These are phyloP conservation scores for Forsythia suspensa DNA, from an alignment of 257 asterid species.

Conservation along the genomic window DNA sequence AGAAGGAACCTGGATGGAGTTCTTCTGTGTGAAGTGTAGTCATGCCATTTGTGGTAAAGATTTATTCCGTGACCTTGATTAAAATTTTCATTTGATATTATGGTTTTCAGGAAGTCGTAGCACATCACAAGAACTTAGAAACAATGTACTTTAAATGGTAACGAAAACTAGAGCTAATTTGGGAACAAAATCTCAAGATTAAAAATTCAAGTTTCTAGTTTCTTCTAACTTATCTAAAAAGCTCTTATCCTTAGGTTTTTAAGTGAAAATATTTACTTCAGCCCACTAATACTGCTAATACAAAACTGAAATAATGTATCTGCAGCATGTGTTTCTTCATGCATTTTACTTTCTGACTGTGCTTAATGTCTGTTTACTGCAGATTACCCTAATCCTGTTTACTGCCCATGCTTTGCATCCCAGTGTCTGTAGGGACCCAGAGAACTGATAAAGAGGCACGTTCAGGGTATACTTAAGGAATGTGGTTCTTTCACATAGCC, in stretches of 20 bases:
- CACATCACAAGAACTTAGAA: neutral
- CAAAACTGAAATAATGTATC: neutral
- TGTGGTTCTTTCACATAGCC: neutral
- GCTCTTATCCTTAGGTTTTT: neutral
- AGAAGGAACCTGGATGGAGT: conserved; percentile 80
- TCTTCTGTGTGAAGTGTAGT: conserved; percentile 38
- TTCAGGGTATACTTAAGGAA: neutral
- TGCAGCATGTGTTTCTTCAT: neutral
- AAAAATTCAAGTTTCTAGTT: neutral
- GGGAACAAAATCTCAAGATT: neutral
- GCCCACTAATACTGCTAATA: neutral
- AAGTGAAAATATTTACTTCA: neutral
- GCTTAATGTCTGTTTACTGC: neutral
- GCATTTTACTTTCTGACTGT: neutral
- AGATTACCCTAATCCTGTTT: neutral
- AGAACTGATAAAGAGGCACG: neutral
- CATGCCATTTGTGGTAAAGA: neutral
- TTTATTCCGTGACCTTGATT: neutral
- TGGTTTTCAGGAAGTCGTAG: neutral
- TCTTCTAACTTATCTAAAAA: neutral
- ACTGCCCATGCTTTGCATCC: neutral
- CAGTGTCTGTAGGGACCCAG: neutral
- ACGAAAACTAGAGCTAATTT: neutral
- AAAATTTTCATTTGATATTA: neutral
- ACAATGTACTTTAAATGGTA: neutral